These are phyloP conservation scores for Scopulariopsis brevicaulis DNA, from an alignment of 2,329 filamentous ascomycete genomes.

Conservation along the genomic window DNA sequence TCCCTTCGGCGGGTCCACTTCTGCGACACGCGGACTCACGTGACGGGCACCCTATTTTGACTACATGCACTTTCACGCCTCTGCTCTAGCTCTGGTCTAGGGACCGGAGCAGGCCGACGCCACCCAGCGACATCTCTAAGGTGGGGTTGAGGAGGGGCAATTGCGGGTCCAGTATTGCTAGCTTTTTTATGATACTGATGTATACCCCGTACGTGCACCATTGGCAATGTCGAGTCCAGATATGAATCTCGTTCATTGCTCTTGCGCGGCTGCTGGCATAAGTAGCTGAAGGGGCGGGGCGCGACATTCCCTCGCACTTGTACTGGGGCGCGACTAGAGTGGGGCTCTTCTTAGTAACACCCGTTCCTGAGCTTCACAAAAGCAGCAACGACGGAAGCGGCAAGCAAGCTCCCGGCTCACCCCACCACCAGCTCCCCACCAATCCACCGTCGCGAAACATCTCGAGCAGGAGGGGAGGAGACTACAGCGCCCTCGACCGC, in stretches of 20 bases:
- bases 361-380: background rate
- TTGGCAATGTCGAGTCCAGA: background rate
- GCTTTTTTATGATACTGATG: background rate
- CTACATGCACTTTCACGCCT: background rate
- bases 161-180: background rate
- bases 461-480: too few species aligned
- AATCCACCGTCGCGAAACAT: background rate
- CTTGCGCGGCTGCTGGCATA: background rate
- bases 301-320: background rate
- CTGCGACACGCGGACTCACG: background rate
- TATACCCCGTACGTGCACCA: background rate
- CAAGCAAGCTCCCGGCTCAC: background rate
- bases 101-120: background rate
- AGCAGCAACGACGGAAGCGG: background rate
- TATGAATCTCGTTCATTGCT: background rate
- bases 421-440: background rate
- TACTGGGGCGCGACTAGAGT: background rate
- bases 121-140: background rate
- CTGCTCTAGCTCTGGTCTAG: background rate
- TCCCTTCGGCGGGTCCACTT: background rate
- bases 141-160: background rate
- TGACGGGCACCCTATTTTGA: background rate
- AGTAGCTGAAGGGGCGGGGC: background rate
- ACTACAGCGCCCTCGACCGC: too few species aligned
- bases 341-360: background rate